Conservation (phyloP, 768 basidiomycete species). For the Suillus fuscotomentosus region DNA sequence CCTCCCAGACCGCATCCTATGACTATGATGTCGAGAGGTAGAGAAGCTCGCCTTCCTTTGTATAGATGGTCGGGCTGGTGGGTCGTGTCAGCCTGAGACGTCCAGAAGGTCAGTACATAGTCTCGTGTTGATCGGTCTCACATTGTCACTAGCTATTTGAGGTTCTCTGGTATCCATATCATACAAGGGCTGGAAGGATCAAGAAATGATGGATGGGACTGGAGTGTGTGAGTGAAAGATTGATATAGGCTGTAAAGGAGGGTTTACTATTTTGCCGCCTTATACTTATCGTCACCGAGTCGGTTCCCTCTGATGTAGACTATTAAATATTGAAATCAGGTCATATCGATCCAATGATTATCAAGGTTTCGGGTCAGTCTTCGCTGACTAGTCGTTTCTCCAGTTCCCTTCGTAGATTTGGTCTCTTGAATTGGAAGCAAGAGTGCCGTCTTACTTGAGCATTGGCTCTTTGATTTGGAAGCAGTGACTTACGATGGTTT, state of each 20-base stretch:
- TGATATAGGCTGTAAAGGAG: not conserved
- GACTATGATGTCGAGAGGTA: conserved; percentile 37
- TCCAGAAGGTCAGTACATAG: not conserved
- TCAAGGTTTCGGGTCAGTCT: not conserved
- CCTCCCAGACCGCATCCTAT: conserved; percentile 55
- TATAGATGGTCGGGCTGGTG: conserved; percentile 16
- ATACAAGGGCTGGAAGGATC: not conserved
- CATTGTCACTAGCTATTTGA: not conserved
- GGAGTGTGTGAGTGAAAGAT: not conserved
- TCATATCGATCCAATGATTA: not conserved
- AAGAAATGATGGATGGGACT: not conserved
- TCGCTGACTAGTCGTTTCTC: not conserved
- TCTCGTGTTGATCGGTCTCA: not conserved
- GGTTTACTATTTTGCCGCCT: not conserved
- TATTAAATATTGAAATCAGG: not conserved
- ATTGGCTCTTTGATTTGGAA: not conserved
- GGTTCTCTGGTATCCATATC: not conserved
- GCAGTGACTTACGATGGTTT: not conserved
- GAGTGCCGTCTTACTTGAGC: not conserved
- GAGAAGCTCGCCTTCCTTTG: conserved; percentile 21
- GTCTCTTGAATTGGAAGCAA: not conserved
- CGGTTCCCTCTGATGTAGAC: not conserved
- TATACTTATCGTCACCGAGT: not conserved
- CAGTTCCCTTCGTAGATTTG: not conserved
- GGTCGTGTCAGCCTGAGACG: not conserved